Evolutionary conservation across 202 grass and related monocot genomes (phyloP).

Genomic region (Saccharum hybrid): DNA sequence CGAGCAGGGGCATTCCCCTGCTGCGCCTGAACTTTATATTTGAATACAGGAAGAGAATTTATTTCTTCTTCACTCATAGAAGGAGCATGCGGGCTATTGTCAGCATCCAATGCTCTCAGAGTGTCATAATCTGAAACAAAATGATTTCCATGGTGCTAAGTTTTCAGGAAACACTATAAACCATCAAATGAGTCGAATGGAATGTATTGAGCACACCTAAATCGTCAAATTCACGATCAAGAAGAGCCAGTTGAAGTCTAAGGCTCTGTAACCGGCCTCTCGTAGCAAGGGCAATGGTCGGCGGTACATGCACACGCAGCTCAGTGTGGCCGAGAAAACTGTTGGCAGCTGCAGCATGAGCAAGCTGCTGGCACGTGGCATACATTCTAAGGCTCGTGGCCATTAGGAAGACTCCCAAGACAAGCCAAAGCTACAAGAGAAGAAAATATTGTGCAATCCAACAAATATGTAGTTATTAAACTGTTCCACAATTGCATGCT

Average conservation of each 20-base stretch:
- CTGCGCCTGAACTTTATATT: constrained; percentile 67
- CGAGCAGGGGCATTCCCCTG: constrained; percentile 39
- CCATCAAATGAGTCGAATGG: not conserved
- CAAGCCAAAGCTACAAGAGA: constrained; percentile 79
- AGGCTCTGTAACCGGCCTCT: constrained; percentile 85
- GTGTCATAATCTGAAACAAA: constrained; percentile 84
- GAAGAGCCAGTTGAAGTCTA: constrained; percentile 87
- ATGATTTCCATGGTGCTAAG: constrained; percentile 5
- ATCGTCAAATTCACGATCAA: constrained; percentile 96
- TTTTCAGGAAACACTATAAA: constrained; percentile 29
- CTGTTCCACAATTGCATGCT: not conserved
- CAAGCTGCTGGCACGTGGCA: constrained; percentile 87
- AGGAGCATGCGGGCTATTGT: constrained; percentile 65
- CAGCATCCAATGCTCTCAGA: constrained; percentile 82
- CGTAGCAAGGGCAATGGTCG: constrained; percentile 69
- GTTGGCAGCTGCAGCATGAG: constrained; percentile 68
- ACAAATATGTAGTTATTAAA: constrained; percentile 33
- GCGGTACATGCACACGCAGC: constrained; percentile 78
- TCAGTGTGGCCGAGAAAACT: constrained; percentile 81
- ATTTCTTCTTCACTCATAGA: constrained; percentile 99
- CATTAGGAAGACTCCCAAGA: constrained; percentile 84
- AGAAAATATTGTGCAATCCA: constrained; percentile 15
- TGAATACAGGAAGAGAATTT: constrained; percentile 89
- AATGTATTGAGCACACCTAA: constrained; percentile 57
- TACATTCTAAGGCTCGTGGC: constrained; percentile 93